Conservation (phyloP, 441 rosid species). For the Mallotus repandus region DNA sequence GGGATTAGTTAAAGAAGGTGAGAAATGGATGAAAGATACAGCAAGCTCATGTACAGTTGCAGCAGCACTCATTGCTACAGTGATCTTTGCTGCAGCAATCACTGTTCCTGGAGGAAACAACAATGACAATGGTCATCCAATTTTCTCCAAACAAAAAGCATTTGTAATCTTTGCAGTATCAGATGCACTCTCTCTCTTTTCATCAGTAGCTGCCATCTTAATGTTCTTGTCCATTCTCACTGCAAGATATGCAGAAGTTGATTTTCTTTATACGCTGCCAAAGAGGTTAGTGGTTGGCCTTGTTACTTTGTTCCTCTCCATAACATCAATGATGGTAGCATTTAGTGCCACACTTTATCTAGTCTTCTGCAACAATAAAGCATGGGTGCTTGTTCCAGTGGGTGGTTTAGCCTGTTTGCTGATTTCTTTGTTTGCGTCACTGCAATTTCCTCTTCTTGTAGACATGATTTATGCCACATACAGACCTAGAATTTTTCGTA, state of each 20-base stretch:
- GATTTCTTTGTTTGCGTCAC: constrained; percentile 6
- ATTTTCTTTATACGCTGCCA: no score
- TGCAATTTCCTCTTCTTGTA: constrained; percentile 14
- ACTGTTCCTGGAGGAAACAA: constrained; percentile 13
- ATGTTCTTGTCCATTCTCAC: no score
- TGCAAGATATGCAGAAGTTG: no score
- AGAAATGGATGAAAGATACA: constrained; percentile 13
- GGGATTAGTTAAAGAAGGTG: constrained; percentile 12
- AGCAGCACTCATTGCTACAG: constrained; percentile 10
- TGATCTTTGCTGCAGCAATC: constrained; percentile 16
- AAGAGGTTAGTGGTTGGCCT: no score
- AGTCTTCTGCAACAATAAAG: constrained; percentile 1
- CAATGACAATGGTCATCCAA: constrained; percentile 1
- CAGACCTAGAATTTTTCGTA: constrained; percentile 11
- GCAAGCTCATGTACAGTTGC: constrained; percentile 15
- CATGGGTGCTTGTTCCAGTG: constrained; percentile 9
- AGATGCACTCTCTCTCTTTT: no score
- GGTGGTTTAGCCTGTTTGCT: constrained; percentile 14
- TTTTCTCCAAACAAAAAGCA: constrained; percentile 12
- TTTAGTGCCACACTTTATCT: constrained; percentile 28
- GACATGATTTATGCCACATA: constrained; percentile 13
- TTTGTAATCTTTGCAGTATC: not conserved
- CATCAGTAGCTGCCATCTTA: no score
- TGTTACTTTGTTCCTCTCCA: no score
- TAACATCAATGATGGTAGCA: constrained; percentile 10